Evolutionary conservation across 495 filamentous ascomycete genomes (phyloP).

Genomic region (Penicillium turbatum): DNA sequence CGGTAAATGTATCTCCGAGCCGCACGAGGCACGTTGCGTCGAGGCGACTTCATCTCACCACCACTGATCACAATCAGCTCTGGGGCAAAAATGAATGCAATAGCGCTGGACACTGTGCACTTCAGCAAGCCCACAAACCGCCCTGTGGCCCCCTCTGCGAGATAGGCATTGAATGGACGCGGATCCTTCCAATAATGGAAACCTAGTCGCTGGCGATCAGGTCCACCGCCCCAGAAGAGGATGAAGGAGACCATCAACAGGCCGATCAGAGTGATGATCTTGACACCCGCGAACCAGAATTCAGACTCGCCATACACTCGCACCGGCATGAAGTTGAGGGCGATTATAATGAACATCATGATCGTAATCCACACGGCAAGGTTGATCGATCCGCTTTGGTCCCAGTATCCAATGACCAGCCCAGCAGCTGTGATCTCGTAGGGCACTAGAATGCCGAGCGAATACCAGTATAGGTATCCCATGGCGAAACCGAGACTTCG

Average conservation of each 20-base stretch:
- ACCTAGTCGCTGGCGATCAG: slow-evolving; percentile 58
- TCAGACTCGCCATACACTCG: slow-evolving; percentile 67
- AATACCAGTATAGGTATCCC: slow-evolving; percentile 59
- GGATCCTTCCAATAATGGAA: slow-evolving; percentile 72
- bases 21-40: slow-evolving; percentile 71
- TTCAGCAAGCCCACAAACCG: slow-evolving; percentile 43
- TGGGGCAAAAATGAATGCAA: slow-evolving; percentile 54
- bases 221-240: slow-evolving; percentile 65
- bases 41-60: slow-evolving; percentile 71
- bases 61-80: slow-evolving; percentile 54
- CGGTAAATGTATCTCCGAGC: slow-evolving; percentile 81
- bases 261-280: slow-evolving; percentile 72
- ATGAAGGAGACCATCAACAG: slow-evolving; percentile 66
- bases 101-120: slow-evolving; percentile 45
- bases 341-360: slow-evolving; percentile 62
- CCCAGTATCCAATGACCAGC: slow-evolving; percentile 71
- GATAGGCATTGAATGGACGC: slow-evolving; percentile 54
- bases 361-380: slow-evolving; percentile 68
- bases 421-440: slow-evolving; percentile 67
- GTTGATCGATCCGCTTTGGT: slow-evolving; percentile 29
- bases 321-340: slow-evolving; percentile 64
- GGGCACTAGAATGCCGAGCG: slow-evolving; percentile 62
- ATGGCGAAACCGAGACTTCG: slow-evolving; percentile 60
- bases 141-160: slow-evolving; percentile 31
- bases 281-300: slow-evolving; percentile 69